Evolutionary conservation across 2,329 filamentous ascomycete genomes (phyloP).

Genomic region (Penicillium glabrum): DNA sequence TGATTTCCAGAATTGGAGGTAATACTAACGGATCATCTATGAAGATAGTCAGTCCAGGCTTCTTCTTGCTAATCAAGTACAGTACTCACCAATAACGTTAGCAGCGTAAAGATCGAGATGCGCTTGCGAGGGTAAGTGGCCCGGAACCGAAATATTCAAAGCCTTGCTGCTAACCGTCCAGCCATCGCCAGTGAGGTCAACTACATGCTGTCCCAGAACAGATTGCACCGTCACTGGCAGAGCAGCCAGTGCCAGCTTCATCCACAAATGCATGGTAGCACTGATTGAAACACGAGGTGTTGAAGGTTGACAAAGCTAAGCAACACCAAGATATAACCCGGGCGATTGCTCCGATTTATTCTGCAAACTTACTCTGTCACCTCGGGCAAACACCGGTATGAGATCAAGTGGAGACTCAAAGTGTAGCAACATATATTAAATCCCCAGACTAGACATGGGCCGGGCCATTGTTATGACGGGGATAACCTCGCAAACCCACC

Average conservation of each 20-base stretch:
- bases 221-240: constrained; percentile 15
- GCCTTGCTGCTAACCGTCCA: constrained; percentile 50
- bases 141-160: constrained; percentile 55
- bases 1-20: background rate
- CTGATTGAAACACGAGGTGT: background rate
- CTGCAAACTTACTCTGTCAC: background rate
- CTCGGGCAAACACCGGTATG: background rate
- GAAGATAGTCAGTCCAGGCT: background rate
- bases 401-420: constrained; percentile 2
- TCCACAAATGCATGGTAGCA: constrained; percentile 21
- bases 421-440: background rate
- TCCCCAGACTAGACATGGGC: background rate
- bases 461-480: constrained; percentile 4
- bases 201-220: constrained; percentile 31
- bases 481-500: background rate
- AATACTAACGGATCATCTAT: constrained; percentile 36
- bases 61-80: background rate
- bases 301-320: background rate
- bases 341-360: background rate
- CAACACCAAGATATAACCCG: background rate
- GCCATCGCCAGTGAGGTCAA: constrained; percentile 42
- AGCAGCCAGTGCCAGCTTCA: constrained; percentile 12
- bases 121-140: constrained; percentile 57
- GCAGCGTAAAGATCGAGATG: constrained; percentile 59
- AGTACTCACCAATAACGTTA: constrained; percentile 51